Evolutionary conservation across 177 flowering plant species (phyloP).

Genomic region (Vitis hybrid): DNA sequence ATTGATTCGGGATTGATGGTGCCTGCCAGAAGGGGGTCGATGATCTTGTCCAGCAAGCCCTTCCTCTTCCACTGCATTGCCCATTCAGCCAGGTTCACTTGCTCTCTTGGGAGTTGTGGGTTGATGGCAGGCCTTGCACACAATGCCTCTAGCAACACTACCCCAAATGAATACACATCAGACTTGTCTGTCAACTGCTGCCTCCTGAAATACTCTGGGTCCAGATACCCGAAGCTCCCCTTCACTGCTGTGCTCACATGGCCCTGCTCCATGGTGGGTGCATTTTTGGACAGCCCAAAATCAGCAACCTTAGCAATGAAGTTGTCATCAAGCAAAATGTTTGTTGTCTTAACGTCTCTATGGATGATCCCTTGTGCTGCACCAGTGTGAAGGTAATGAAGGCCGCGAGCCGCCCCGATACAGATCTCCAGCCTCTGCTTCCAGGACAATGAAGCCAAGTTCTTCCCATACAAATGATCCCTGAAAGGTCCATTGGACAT

Average conservation of each 20-base stretch:
- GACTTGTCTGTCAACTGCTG: constrained; percentile 64
- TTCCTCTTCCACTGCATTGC: constrained; percentile 65
- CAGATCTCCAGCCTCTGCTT: constrained; percentile 61
- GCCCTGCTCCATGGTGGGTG: constrained; percentile 41
- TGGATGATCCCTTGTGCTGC: constrained; percentile 63
- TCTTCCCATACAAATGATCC: constrained; percentile 61
- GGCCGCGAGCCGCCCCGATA: constrained; percentile 63
- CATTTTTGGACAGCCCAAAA: constrained; percentile 58
- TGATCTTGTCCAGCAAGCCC: constrained; percentile 50
- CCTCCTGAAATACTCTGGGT: constrained; percentile 63
- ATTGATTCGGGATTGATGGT: constrained; percentile 53
- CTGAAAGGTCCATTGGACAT: constrained; percentile 63
- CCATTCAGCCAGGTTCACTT: constrained; percentile 66
- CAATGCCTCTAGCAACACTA: constrained; percentile 49
- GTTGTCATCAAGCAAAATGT: constrained; percentile 55
- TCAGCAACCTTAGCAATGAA: constrained; percentile 61
- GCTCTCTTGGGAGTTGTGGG: constrained; percentile 55
- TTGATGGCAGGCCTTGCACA: constrained; percentile 61
- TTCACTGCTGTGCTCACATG: constrained; percentile 69
- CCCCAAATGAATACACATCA: constrained; percentile 68
- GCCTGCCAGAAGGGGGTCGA: constrained; percentile 49
- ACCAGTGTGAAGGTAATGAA: constrained; percentile 67
- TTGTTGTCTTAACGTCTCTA: constrained; percentile 63
- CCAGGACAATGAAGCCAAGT: constrained; percentile 50
- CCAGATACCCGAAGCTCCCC: constrained; percentile 63